phyloP scores from a whole-genome alignment of 1,284 basidiomycete genomes.

The Irpex lacteus region DNA sequence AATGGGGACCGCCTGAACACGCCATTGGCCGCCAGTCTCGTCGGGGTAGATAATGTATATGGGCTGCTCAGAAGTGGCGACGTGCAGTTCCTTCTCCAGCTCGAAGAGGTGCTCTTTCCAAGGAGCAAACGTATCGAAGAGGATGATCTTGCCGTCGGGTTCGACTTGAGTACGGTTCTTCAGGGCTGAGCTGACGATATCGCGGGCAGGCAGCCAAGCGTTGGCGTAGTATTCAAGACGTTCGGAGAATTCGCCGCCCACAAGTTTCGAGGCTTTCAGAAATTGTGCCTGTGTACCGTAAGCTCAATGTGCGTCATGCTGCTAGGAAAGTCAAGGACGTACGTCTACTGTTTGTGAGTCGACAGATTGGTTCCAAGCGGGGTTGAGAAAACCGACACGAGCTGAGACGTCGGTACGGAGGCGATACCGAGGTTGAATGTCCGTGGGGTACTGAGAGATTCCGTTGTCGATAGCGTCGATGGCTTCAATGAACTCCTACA shows the following conservation, averaged over 20 bases:
- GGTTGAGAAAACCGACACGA: slow-evolving; percentile 82
- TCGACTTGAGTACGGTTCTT: slow-evolving; percentile 62
- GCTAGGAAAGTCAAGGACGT: slow-evolving; percentile 20
- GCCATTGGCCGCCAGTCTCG: slow-evolving; percentile 77
- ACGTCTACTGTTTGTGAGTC: slow-evolving; percentile 71
- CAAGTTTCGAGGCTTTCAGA: slow-evolving; percentile 74
- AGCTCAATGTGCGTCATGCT: neutral
- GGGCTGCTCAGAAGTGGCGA: slow-evolving; percentile 48
- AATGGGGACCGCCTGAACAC: slow-evolving; percentile 90
- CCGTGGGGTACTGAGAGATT: slow-evolving; percentile 71
- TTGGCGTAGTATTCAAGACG: slow-evolving; percentile 83
- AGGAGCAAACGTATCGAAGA: slow-evolving; percentile 80
- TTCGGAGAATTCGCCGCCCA: slow-evolving; percentile 85
- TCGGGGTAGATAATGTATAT: slow-evolving; percentile 94
- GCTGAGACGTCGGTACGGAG: slow-evolving; percentile 79
- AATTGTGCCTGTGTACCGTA: slow-evolving; percentile 60
- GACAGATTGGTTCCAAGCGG: slow-evolving; percentile 84
- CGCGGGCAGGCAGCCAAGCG: slow-evolving; percentile 91
- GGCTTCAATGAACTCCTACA: slow-evolving; percentile 87
- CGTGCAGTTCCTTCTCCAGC: slow-evolving; percentile 61
- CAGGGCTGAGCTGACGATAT: slow-evolving; percentile 74
- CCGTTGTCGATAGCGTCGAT: slow-evolving; percentile 97
- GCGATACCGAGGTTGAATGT: slow-evolving; percentile 67
- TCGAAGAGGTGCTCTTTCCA: slow-evolving; percentile 98
- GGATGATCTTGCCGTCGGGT: slow-evolving; percentile 73